phyloP scores from a whole-genome alignment of 2,329 filamentous ascomycete species.

The Colletotrichum australisinense region DNA sequence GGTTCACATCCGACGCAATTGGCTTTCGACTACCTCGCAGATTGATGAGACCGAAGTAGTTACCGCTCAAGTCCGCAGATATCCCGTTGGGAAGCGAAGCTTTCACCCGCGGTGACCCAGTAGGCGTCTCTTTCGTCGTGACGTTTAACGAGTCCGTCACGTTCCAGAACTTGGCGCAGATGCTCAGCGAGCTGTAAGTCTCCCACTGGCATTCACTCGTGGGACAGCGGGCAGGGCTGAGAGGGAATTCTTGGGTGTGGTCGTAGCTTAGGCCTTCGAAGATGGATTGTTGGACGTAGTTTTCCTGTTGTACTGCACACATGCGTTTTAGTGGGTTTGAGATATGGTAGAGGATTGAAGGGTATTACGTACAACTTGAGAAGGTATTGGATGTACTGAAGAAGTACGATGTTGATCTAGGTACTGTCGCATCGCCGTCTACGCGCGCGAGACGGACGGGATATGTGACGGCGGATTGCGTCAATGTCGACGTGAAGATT shows the following conservation, averaged over 20 bases:
- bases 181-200: neutral
- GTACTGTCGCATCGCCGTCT: neutral
- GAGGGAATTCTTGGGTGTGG: constrained; percentile 3
- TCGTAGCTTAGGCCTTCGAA: constrained; percentile 12
- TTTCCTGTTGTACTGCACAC: neutral
- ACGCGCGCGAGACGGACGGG: neutral
- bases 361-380: neutral
- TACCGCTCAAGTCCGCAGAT: neutral
- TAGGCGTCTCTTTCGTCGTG: neutral
- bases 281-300: neutral
- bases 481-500: constrained; percentile 21
- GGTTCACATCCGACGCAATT: neutral
- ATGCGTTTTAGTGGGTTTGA: neutral
- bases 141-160: neutral
- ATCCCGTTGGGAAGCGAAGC: neutral
- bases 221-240: constrained; percentile 5
- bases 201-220: constrained; percentile 7
- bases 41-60: neutral
- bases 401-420: constrained; percentile 7
- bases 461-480: constrained; percentile 22
- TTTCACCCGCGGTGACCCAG: neutral
- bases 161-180: constrained; percentile 15
- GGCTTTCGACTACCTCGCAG: neutral
- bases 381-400: constrained; percentile 3
- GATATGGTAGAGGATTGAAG: neutral